Base-by-base conservation (phyloP, 768 basidiomycete genomes). In the Mycena kentingensis region DNA sequence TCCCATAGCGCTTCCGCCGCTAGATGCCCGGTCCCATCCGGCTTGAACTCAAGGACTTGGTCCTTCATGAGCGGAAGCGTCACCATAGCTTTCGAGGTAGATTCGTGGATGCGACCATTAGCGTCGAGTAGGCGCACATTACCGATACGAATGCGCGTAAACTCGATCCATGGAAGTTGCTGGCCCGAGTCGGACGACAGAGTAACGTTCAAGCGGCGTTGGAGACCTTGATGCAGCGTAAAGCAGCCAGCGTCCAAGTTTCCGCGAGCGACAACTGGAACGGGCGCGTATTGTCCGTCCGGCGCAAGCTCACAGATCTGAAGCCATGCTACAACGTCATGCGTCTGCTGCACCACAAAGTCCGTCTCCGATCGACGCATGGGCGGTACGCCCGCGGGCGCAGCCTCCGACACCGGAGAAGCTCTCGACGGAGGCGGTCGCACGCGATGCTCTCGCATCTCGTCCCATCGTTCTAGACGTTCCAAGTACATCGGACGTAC, bases 311-410 rank as follows among this genome's bases (percentile, higher is more conserved):
- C 95, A 65, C 84, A 84, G 41, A 99, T 79, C 63, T 93, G 90
- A 34, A 95, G 66, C 78, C 85, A 88, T 12, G 88, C 88, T 6
- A 93, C 84, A n/a, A 97, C 84, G 65, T 98, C 94, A 69, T 98
- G 95, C 15, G 75, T 73, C 67, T 97, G 90, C 60, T 90, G 85
- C 12, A 85, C 82, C 24, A 96, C 82, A 57, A 98, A 94, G 62
- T 98, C 93, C 37, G 81, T 90, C 72, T 98, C 96, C 19, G 93
- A 91, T 24, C 93, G 85, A 18, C 95, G 84, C 93, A 96, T 96
- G 16, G 77, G 76, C n/a, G 83, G 84, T 21, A 79, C 62, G 45
- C 67, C 70, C 26, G 75, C 67, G 2, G 80, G 72, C 36, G 67
- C 69, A 57, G 60, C 70, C 39, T 81, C 79, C 29, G 66, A 54